Percentiles rank a stretch among this genome's conserved stretches.
phyloP scores from a whole-genome alignment of 768 basidiomycete genomes.

The Lentinula edodes region DNA sequence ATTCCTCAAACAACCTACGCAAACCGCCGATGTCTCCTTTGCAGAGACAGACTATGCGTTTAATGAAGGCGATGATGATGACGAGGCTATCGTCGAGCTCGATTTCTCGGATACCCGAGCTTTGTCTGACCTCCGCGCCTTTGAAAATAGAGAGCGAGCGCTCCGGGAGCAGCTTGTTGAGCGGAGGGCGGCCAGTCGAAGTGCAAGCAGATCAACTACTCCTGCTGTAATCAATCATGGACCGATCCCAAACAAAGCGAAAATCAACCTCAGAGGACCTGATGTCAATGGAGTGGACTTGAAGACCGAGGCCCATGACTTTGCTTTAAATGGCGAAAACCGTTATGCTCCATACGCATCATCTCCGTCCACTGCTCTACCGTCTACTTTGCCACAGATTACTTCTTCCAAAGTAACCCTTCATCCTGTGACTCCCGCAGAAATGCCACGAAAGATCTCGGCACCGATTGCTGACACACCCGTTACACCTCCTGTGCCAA shows the following conservation, averaged over 20 bases:
- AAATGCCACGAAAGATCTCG: not conserved
- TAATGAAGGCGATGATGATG: not conserved
- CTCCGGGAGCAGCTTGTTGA: not conserved
- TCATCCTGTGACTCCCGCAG: not conserved
- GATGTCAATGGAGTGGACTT: not conserved
- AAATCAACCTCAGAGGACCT: not conserved
- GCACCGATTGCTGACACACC: not conserved
- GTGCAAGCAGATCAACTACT: constrained; percentile 1
- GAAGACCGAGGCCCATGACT: not conserved
- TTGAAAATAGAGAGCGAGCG: not conserved
- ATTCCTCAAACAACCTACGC: not conserved
- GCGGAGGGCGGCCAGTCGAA: constrained; percentile 2
- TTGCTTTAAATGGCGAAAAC: not conserved
- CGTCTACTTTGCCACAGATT: not conserved
- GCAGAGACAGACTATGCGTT: not conserved
- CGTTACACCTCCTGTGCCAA: not conserved
- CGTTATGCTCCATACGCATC: not conserved
- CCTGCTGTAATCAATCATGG: not conserved
- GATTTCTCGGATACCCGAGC: constrained; percentile 6
- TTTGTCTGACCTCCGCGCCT: not conserved
- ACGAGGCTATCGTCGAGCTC: constrained; percentile 2
- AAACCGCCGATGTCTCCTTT: not conserved
- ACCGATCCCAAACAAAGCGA: not conserved
- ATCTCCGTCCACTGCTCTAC: not conserved
- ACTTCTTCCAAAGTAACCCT: not conserved